These are phyloP conservation scores for Aspergillus sclerotiicarbonarius DNA, from an alignment of 495 filamentous ascomycete species.

Conservation along the genomic window DNA sequence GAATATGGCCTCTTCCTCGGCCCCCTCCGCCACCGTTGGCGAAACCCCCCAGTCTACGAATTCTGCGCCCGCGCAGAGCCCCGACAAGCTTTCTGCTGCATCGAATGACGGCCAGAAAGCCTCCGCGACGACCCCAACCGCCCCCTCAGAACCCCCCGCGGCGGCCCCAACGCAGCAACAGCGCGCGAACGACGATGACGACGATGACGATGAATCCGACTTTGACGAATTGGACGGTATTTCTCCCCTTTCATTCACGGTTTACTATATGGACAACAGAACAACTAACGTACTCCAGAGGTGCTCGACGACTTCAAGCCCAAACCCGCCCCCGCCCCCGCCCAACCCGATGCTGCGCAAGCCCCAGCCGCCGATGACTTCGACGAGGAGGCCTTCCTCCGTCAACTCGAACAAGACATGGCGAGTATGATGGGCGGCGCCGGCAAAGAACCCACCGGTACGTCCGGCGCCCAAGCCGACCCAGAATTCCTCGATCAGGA, in stretches of 20 bases:
- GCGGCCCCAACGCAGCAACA: background rate
- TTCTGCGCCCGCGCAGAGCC: background rate
- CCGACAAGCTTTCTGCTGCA: background rate
- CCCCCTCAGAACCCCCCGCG: background rate
- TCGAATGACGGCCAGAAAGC: background rate
- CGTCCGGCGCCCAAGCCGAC: background rate
- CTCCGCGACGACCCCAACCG: background rate
- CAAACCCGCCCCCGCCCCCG: slow-evolving; percentile 43
- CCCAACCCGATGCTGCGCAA: slow-evolving; percentile 33
- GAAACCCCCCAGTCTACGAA: slow-evolving; percentile 2
- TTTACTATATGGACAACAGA: no score
- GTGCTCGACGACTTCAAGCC: slow-evolving; percentile 84
- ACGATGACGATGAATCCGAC: slow-evolving; percentile 55
- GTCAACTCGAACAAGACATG: slow-evolving; percentile 84
- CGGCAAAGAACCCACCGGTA: slow-evolving; percentile 24
- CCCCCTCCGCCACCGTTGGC: slow-evolving; percentile 3
- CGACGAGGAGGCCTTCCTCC: slow-evolving; percentile 67
- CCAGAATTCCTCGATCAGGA: slow-evolving; percentile 30
- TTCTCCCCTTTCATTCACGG: slow-evolving; percentile 14
- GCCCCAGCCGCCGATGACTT: slow-evolving; percentile 23
- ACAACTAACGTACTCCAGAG: slow-evolving; percentile 49
- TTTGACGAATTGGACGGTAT: slow-evolving; percentile 88
- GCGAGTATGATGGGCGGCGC: slow-evolving; percentile 64
- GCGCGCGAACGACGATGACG: slow-evolving; percentile 9
- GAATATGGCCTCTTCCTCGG: slow-evolving; percentile 20